Conservation (phyloP, 192 early-diverging fungal species). For the Glomus cerebriforme region DNA sequence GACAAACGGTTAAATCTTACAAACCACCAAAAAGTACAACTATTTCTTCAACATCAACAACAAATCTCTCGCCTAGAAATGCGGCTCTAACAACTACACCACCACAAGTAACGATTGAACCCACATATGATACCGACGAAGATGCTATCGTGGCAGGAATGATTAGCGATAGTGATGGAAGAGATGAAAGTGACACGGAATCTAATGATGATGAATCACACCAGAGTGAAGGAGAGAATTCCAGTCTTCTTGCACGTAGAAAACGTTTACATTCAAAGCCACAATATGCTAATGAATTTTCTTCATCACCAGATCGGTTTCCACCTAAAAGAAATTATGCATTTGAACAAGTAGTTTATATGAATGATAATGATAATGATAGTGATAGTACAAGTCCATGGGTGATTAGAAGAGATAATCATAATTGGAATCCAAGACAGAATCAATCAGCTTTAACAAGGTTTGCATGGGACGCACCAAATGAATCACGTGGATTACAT, state of each 20-base stretch:
- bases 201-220: not conserved
- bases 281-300: not conserved
- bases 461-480: not conserved
- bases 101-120: not conserved
- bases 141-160: not conserved
- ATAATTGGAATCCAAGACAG: not conserved
- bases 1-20: not conserved
- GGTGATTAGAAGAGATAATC: not conserved
- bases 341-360: not conserved
- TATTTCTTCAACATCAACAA: not conserved
- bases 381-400: not conserved
- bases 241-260: not conserved
- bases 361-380: slow-evolving; percentile 6
- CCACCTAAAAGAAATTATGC: not conserved
- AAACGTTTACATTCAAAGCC: not conserved
- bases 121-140: not conserved
- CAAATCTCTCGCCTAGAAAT: not conserved
- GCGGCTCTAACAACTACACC: no score
- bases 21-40: not conserved
- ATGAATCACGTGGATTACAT: not conserved
- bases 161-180: not conserved
- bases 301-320: not conserved
- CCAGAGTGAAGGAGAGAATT: not conserved
- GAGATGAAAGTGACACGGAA: not conserved
- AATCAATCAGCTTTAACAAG: not conserved